Base-by-base conservation (phyloP, 2,329 filamentous ascomycete genomes). In the Arthrobotrys megalospora region DNA sequence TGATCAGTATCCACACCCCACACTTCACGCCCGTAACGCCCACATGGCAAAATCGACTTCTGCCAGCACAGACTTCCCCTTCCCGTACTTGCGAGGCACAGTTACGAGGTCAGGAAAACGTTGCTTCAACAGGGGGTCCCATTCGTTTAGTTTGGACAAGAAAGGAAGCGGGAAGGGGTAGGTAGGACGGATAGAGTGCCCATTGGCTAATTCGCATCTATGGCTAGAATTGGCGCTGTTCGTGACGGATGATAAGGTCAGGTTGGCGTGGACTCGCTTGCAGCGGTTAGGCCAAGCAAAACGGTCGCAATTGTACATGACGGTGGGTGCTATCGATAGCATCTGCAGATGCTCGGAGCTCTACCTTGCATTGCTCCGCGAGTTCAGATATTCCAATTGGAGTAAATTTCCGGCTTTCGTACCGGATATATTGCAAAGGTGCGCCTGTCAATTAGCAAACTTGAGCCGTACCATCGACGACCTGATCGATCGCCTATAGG, bases 11-110 rank as follows among this genome's bases (percentile, higher is more conserved):
- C n/a, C 52, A 58, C 34, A 38, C 52, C 55, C 55, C 55, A 60
- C 55, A 28, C 55, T 58, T 45, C 16, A 58, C 34, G 52, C 55
- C 55, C 12, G 38, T 60, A 60, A 60, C 36, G 55, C 55, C 55
- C 55, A 60, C 55, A 60, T 60, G 66, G 66, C 53, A 70, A 50
- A 70, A 70, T 70, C 62, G 52, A 48, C 47, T 43, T 45, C 24
- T 68, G 65, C 65, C 65, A 68, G 65, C 65, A 60, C 65, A 68
- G 38, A 58, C 38, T 38, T 43, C 28, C 48, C 5, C 32, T 24
- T 19, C 32, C 16, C 19, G 66, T 53, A 36, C 66, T 34, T 28
- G n/a, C 47, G 66, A 62, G 66, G 52, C 66, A 70, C 66, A 48
- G 19, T 45, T 48, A 28, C 34, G 38, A 52, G 11, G 36, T 16